Evolutionary conservation across 768 basidiomycete species (phyloP).

Genomic region (Rhizopogon salebrosus): DNA sequence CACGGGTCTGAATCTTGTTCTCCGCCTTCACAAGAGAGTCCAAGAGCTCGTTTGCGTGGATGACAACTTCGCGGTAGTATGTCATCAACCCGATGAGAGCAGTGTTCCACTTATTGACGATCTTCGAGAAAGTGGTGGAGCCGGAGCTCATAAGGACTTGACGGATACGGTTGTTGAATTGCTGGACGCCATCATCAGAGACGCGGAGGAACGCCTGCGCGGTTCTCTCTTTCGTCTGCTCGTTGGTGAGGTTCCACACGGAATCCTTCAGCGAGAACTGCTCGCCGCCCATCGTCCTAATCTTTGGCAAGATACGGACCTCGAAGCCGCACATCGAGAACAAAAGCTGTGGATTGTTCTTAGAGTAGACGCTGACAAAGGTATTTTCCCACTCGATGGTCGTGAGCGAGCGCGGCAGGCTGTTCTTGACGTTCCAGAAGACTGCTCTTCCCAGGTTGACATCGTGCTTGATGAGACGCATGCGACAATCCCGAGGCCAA

Average conservation of each 20-base stretch:
- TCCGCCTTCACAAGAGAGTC: slow-evolving; percentile 97
- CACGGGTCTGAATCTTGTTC: slow-evolving; percentile 99
- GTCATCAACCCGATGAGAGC: slow-evolving; percentile 96
- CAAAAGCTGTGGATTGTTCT: slow-evolving; percentile 93
- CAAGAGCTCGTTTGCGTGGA: slow-evolving; percentile 93
- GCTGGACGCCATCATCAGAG: slow-evolving; percentile 92
- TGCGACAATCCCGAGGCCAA: slow-evolving; percentile 98
- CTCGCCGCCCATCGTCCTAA: slow-evolving; percentile 91
- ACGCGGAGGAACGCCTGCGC: slow-evolving; percentile 98
- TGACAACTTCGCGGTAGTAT: slow-evolving; percentile 96
- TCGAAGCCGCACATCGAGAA: slow-evolving; percentile 99
- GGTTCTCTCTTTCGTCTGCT: slow-evolving; percentile 95
- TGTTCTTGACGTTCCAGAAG: slow-evolving; percentile 99
- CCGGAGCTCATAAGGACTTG: slow-evolving; percentile 98
- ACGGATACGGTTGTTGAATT: slow-evolving; percentile 96
- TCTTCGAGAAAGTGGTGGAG: slow-evolving; percentile 97
- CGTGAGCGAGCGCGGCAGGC: slow-evolving; percentile 88
- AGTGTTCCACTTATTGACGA: slow-evolving; percentile 98
- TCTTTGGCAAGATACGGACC: slow-evolving; percentile 94
- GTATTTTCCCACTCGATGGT: slow-evolving; percentile 99
- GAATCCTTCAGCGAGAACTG: slow-evolving; percentile 96
- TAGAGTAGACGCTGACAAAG: slow-evolving; percentile 94
- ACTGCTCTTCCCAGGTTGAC: slow-evolving; percentile 97
- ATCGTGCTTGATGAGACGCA: slow-evolving; percentile 99
- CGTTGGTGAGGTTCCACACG: slow-evolving; percentile 96